Evolutionary conservation across 1,284 basidiomycete species (phyloP).

Genomic region (Ganoderma lingzhi): DNA sequence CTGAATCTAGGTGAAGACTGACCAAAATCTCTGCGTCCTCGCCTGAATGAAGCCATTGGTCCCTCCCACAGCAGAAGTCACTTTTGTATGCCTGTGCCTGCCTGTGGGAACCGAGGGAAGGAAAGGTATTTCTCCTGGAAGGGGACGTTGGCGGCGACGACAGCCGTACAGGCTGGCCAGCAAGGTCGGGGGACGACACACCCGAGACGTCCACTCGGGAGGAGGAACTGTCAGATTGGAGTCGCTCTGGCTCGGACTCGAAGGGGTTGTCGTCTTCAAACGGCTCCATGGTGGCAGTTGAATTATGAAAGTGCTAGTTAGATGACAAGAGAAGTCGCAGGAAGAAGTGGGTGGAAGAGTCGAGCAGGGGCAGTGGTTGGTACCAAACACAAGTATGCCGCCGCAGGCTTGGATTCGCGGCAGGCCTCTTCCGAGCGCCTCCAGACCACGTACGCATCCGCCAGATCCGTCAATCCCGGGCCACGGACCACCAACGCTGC

Average conservation of each 20-base stretch:
- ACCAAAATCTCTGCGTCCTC: conserved; percentile 84
- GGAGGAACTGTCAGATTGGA: conserved; percentile 71
- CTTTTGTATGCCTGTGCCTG: conserved; percentile 65
- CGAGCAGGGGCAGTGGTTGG: not conserved
- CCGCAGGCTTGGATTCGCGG: not conserved
- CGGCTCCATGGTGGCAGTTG: conserved; percentile 57
- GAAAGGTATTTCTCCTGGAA: conserved; percentile 56
- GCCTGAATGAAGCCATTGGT: conserved; percentile 79
- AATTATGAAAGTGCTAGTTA: not conserved
- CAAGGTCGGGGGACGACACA: conserved; percentile 63
- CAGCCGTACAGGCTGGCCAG: conserved; percentile 45
- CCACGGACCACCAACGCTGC: too few species aligned
- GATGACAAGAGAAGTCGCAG: not conserved
- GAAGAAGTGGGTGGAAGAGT: not conserved
- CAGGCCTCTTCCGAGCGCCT: conserved; percentile 5
- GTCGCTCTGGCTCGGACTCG: conserved; percentile 66
- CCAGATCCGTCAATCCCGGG: too few species aligned
- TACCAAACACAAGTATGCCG: not conserved
- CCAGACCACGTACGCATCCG: not conserved
- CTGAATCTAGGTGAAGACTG: conserved; percentile 38
- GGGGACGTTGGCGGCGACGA: conserved; percentile 43
- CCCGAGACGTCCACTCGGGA: conserved; percentile 69
- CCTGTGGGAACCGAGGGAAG: conserved; percentile 62
- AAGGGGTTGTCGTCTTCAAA: conserved; percentile 87
- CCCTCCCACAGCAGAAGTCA: conserved; percentile 79